These are phyloP conservation scores for Daldinia sp. DNA, from an alignment of 2,329 filamentous ascomycete genomes.

Conservation along the genomic window DNA sequence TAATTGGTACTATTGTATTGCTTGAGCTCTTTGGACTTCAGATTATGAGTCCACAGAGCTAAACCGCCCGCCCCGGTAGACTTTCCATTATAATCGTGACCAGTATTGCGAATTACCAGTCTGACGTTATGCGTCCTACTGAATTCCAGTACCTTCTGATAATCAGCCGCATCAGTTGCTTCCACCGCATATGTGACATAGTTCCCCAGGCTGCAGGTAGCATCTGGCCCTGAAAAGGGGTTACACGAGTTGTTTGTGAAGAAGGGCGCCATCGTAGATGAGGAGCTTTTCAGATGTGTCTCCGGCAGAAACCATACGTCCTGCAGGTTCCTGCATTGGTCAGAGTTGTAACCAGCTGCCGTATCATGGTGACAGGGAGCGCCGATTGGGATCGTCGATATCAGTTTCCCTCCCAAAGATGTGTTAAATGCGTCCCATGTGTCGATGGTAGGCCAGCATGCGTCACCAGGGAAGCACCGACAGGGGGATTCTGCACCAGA, in stretches of 20 bases:
- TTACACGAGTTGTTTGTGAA: slow-evolving; percentile 16
- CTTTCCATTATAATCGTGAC: background rate
- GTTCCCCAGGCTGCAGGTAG: slow-evolving; percentile 2
- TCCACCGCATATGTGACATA: slow-evolving; percentile 1
- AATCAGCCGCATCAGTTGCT: background rate
- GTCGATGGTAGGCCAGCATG: background rate
- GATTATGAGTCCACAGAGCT: background rate
- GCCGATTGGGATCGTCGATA: slow-evolving; percentile 10
- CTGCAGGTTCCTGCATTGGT: slow-evolving; percentile 2
- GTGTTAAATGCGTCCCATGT: slow-evolving; percentile 7
- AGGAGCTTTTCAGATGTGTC: slow-evolving; percentile 3
- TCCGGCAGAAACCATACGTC: slow-evolving; percentile 4
- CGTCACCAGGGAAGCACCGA: background rate
- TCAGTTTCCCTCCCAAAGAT: background rate
- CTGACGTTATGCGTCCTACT: background rate
- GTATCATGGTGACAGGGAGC: slow-evolving; percentile 7
- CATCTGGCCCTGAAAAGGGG: slow-evolving; percentile 1
- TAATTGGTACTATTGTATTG: slow-evolving; percentile 5
- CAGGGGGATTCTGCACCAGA: slow-evolving; percentile 1
- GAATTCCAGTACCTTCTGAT: background rate
- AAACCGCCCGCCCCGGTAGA: background rate
- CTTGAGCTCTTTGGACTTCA: background rate
- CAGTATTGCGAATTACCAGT: background rate
- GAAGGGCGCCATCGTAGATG: slow-evolving; percentile 7
- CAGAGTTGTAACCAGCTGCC: background rate